Percentiles rank a stretch among this genome's conserved stretches.
Evolutionary conservation across 305 asterid species (phyloP).

Genomic region (Rubia balearica): DNA sequence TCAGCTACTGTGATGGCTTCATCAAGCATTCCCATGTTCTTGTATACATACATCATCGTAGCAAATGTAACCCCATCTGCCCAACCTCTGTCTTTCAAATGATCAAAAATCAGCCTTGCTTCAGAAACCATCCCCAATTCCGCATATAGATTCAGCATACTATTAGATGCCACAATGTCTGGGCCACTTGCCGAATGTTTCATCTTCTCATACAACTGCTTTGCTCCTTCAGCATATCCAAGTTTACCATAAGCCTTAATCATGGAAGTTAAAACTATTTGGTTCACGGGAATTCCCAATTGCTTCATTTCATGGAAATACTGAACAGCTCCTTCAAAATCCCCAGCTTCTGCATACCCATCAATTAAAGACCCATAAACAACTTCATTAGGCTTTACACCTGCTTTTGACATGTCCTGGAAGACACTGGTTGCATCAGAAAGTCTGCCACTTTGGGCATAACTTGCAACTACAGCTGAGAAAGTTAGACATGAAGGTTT

Average conservation of each 20-base stretch:
- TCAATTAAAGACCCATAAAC: slow-evolving; percentile 71
- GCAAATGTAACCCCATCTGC: slow-evolving; percentile 82
- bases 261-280: slow-evolving; percentile 69
- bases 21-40: slow-evolving; percentile 90
- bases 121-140: slow-evolving; percentile 78
- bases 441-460: slow-evolving; percentile 41
- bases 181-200: slow-evolving; percentile 58
- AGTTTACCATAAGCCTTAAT: slow-evolving; percentile 74
- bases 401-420: slow-evolving; percentile 54
- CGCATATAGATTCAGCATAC: slow-evolving; percentile 71
- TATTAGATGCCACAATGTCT: slow-evolving; percentile 77
- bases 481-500: slow-evolving; percentile 68
- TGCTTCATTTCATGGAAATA: slow-evolving; percentile 59
- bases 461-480: slow-evolving; percentile 61
- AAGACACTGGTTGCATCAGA: slow-evolving; percentile 54
- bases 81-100: slow-evolving; percentile 34
- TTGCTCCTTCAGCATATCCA: slow-evolving; percentile 78
- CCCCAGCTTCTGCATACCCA: slow-evolving; percentile 73
- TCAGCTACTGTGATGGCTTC: slow-evolving; percentile 72
- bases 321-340: slow-evolving; percentile 57
- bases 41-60: slow-evolving; percentile 76
- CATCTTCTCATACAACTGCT: slow-evolving; percentile 55
- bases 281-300: slow-evolving; percentile 58
- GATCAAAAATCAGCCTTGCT: slow-evolving; percentile 48
- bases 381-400: slow-evolving; percentile 66